Evolutionary conservation across 768 basidiomycete species (phyloP).

Genomic region (Botryobasidium botryosum): DNA sequence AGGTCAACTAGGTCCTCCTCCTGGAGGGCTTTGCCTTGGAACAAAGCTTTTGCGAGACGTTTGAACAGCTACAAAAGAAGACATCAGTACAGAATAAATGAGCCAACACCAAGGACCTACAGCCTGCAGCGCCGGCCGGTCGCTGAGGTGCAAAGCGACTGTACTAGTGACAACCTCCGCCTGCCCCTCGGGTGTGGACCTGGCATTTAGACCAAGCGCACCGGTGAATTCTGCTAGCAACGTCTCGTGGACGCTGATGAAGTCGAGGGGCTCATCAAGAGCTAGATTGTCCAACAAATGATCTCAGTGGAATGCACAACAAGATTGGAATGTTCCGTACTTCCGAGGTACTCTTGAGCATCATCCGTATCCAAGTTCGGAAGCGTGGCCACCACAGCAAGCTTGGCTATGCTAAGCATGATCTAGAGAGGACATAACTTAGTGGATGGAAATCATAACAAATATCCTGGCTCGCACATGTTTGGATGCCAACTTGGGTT

Average conservation of each 20-base stretch:
- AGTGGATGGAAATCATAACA: neutral
- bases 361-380: conserved; percentile 29
- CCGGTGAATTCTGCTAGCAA: conserved; percentile 45
- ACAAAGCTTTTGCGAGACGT: conserved; percentile 42
- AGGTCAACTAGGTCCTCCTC: conserved; percentile 73
- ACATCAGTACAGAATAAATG: neutral
- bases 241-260: conserved; percentile 66
- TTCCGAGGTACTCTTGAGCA: conserved; percentile 19
- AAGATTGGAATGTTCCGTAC: conserved; percentile 28
- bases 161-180: conserved; percentile 41
- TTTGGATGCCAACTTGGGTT: conserved; percentile 45
- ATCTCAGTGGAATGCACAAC: neutral
- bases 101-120: conserved; percentile 20
- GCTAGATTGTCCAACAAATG: conserved; percentile 25
- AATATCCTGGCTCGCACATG: conserved; percentile 41
- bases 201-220: conserved; percentile 4
- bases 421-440: conserved; percentile 32
- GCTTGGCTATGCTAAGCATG: conserved; percentile 81
- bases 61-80: conserved; percentile 41
- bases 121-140: conserved; percentile 34
- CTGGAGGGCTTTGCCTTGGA: conserved; percentile 57
- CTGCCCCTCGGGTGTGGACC: conserved; percentile 32
- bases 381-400: conserved; percentile 56
- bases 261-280: conserved; percentile 76
- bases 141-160: conserved; percentile 31